A percentile compares a stretch with the other conserved stretches of the same genome.
Evolutionary conservation across 495 filamentous ascomycete genomes (phyloP).

Genomic region (Talaromyces ruber): DNA sequence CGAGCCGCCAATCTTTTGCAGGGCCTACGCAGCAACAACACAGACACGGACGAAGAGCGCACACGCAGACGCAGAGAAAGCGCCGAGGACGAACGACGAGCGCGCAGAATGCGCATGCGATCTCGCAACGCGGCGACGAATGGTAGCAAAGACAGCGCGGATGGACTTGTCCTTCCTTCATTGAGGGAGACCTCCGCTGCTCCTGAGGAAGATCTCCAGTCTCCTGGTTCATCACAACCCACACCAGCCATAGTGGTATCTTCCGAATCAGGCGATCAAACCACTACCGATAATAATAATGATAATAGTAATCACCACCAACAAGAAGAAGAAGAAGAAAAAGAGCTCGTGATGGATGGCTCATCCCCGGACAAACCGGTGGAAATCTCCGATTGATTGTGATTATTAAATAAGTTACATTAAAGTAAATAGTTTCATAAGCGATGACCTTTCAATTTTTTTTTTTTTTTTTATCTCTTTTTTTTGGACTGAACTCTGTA

Average conservation of each 20-base stretch:
- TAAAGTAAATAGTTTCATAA: background rate
- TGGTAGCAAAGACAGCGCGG: conserved; percentile 39
- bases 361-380: conserved; percentile 19
- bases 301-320: background rate
- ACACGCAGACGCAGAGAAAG: conserved; percentile 56
- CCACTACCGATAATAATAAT: background rate
- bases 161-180: conserved; percentile 24
- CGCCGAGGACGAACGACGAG: conserved; percentile 60
- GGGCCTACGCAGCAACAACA: conserved; percentile 61
- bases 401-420: background rate
- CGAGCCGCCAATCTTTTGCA: conserved; percentile 77
- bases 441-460: background rate
- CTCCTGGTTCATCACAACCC: conserved; percentile 14
- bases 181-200: conserved; percentile 13
- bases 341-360: conserved; percentile 5
- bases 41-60: conserved; percentile 45
- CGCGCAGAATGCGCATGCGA: conserved; percentile 44
- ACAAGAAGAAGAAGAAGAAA: background rate
- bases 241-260: conserved; percentile 31
- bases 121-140: conserved; percentile 41
- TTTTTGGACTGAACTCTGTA: background rate
- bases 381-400: conserved; percentile 22
- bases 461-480: background rate
- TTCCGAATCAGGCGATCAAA: background rate
- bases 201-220: conserved; percentile 13